phyloP scores from a whole-genome alignment of 2,329 filamentous ascomycete species.

The Aspergillus oerlinghausenensis region DNA sequence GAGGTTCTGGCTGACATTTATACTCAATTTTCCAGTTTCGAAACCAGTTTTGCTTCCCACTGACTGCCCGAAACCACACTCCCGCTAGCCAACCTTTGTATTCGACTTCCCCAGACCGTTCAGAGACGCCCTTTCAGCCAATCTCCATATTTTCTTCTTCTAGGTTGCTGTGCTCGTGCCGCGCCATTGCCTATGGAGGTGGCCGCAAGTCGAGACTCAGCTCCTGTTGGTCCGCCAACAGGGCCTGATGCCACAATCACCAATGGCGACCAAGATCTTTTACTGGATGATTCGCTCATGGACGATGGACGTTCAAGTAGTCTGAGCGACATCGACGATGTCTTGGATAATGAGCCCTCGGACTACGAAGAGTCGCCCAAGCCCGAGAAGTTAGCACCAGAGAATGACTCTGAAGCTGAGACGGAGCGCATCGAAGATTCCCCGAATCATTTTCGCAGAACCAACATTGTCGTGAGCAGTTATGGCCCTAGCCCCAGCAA shows the following conservation, averaged over 20 bases:
- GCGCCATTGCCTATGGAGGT: conserved; percentile 34
- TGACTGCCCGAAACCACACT: conserved; percentile 17
- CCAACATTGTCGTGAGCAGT: conserved; percentile 58
- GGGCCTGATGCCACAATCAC: conserved; percentile 29
- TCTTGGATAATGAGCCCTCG: conserved; percentile 59
- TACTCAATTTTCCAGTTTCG: conserved; percentile 18
- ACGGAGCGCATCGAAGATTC: conserved; percentile 89
- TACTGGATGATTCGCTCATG: conserved; percentile 40
- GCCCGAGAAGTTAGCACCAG: conserved; percentile 55
- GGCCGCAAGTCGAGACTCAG: conserved; percentile 32
- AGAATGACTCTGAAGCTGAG: conserved; percentile 78
- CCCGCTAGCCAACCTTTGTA: not conserved
- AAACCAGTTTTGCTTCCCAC: conserved; percentile 4
- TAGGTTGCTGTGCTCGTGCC: conserved; percentile 3
- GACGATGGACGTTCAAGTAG: conserved; percentile 80
- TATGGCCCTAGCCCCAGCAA: conserved; percentile 71
- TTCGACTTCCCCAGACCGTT: not conserved
- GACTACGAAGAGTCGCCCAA: conserved; percentile 47
- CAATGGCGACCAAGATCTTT: conserved; percentile 34
- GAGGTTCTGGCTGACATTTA: conserved; percentile 17
- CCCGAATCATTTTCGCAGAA: conserved; percentile 63
- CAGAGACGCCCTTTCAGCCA: not conserved
- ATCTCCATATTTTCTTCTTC: conserved; percentile 2
- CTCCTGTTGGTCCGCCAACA: conserved; percentile 31
- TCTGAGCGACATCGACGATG: conserved; percentile 86